These are phyloP conservation scores for Pleurotus platypus DNA, from an alignment of 768 basidiomycete genomes.

Conservation along the genomic window DNA sequence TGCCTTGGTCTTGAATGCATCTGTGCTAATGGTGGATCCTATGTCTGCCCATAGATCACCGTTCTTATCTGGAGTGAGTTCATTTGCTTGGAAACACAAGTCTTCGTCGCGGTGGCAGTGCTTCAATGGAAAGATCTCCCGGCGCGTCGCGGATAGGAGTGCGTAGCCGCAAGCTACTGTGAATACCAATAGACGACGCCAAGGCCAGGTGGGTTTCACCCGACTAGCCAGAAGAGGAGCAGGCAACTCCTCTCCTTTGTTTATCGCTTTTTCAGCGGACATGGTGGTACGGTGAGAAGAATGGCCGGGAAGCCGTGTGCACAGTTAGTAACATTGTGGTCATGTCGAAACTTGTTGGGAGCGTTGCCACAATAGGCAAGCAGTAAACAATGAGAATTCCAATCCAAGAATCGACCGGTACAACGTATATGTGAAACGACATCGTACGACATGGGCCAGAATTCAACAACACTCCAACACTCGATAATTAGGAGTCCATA, in stretches of 20 bases:
- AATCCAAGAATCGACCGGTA: no score
- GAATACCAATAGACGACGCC: background rate
- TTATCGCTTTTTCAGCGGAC: background rate
- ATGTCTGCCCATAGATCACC: slow-evolving; percentile 32
- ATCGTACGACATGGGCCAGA: background rate
- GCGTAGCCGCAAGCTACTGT: background rate
- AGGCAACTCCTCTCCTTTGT: background rate
- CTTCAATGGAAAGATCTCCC: background rate
- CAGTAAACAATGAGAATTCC: no score
- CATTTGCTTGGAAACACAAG: slow-evolving; percentile 32
- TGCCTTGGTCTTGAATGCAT: slow-evolving; percentile 35
- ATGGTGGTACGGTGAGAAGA: background rate
- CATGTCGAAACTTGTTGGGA: no score
- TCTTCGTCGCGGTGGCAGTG: background rate
- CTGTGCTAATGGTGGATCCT: slow-evolving; percentile 25
- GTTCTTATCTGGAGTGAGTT: slow-evolving; percentile 36
- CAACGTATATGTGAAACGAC: background rate
- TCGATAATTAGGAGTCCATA: background rate
- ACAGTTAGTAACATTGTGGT: background rate
- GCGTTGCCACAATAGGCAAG: no score
- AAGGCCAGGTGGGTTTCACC: background rate
- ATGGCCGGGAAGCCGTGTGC: background rate
- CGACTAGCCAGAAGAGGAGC: background rate
- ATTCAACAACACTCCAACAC: background rate
- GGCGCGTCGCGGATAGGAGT: background rate